Evolutionary conservation across 352 stramenopile genomes (phyloP), one percentile per base, ranked within the genome.

Genomic region (Phytophthora rubi): DNA sequence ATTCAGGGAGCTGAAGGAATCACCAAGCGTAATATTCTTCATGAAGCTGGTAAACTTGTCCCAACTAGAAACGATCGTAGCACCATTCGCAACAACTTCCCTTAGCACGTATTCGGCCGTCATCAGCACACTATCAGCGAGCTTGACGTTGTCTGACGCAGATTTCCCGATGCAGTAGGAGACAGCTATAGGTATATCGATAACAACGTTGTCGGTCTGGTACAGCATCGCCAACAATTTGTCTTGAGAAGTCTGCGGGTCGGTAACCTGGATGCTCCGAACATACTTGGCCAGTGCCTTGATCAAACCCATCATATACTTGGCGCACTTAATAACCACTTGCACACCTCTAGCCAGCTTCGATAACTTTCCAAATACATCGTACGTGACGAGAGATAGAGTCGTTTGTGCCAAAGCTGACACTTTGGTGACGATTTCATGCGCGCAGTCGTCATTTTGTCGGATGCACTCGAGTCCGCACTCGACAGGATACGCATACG

Each of bases 111-210:
- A 18, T 45, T 73, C 66, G 28, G 76, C 62, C n/a, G 71, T 67
- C 39, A 74, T 70, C n/a, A 75, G 30, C 12, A 84, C 67, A 21
- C 75, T 39, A n/a, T 62, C 48, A 2, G 48, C 63, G 30, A 75
- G 62, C 16, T 79, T 64, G 39, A 79, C 49, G 0, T 55, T 48
- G 3, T 72, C 59, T 10, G 74, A 65, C 5, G 52, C 53, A 8
- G 61, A 60, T 13, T 35, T 62, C 7, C 75, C 75, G 8, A 79
- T 35, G 53, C 77, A 85, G 5, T 62, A 77, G 6, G 62, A 37
- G 32, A 85, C 62, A 13, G 75, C 73, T 8, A 74, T 61, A 8
- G 77, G 77, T 7, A 85, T 55, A 49, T 85, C 75, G 56, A 71
- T 58, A n/a, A 75, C 59, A 12, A 68, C 63, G 3, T 80, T 59